phyloP scores from a whole-genome alignment of 768 basidiomycete species.

The Suillus ampliporus region DNA sequence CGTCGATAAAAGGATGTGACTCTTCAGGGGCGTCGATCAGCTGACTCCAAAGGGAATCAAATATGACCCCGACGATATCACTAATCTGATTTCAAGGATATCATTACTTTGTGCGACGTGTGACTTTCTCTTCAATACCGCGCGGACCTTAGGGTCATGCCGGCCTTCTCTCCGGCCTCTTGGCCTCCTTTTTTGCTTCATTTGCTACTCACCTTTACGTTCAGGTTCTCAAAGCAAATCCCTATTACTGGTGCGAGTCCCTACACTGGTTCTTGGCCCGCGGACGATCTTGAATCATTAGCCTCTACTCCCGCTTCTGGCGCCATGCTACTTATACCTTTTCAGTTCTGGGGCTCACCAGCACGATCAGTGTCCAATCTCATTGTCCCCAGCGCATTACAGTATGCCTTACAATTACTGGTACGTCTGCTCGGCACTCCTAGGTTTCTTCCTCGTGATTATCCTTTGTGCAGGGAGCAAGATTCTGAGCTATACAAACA shows the following conservation, averaged over 20 bases:
- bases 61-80: too few relatives aligned
- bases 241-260: background rate
- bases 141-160: background rate
- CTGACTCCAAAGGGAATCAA: too few relatives aligned
- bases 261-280: background rate
- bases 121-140: background rate
- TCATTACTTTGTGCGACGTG: background rate
- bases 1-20: background rate
- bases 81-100: background rate
- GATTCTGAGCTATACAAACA: background rate
- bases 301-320: background rate
- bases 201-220: background rate
- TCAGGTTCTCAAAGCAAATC: background rate
- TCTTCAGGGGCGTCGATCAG: background rate
- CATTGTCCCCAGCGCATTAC: background rate
- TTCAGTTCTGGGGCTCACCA: conserved; percentile 3
- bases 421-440: background rate
- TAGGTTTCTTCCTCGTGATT: background rate
- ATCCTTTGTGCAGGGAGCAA: background rate
- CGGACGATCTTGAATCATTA: background rate
- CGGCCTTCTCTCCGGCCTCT: conserved; percentile 1
- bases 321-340: background rate
- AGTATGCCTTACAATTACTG: background rate
- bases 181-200: background rate
- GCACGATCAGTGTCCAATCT: background rate